These are phyloP conservation scores for Cladorrhinum sp. DNA, from an alignment of 2,329 filamentous ascomycete genomes.

Conservation along the genomic window DNA sequence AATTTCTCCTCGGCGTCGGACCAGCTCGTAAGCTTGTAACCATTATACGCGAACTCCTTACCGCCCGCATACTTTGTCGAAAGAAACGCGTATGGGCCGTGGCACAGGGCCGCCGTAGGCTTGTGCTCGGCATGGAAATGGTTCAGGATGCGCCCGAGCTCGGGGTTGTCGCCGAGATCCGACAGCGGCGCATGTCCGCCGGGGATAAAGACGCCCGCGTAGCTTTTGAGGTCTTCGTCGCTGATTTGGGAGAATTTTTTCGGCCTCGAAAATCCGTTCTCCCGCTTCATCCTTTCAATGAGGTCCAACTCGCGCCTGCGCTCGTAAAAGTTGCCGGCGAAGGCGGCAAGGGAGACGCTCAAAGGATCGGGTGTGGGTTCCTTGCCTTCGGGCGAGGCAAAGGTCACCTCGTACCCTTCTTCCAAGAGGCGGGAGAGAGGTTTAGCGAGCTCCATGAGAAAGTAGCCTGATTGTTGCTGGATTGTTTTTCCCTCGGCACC, in stretches of 20 bases:
- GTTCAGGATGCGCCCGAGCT: conserved; percentile 41
- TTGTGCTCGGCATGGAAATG: conserved; percentile 41
- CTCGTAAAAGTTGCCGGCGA: conserved; percentile 46
- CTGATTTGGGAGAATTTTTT: conserved; percentile 37
- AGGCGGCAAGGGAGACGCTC: conserved; percentile 40
- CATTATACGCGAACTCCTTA: conserved; percentile 42
- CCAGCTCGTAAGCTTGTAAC: conserved; percentile 45
- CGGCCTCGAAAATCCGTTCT: conserved; percentile 41
- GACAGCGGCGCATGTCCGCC: conserved; percentile 44
- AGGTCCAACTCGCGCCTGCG: conserved; percentile 39
- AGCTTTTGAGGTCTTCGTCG: conserved; percentile 39
- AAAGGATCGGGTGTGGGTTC: conserved; percentile 41
- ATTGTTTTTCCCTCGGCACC: conserved; percentile 26
- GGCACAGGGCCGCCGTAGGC: conserved; percentile 45
- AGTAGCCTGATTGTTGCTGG: conserved; percentile 35
- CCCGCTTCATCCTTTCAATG: conserved; percentile 43
- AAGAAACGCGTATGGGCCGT: conserved; percentile 45
- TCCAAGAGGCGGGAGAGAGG: conserved; percentile 37
- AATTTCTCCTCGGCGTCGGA: conserved; percentile 44
- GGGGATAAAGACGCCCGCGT: conserved; percentile 42
- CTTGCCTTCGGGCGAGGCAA: conserved; percentile 42
- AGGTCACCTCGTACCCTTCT: conserved; percentile 41
- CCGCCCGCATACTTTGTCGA: conserved; percentile 37
- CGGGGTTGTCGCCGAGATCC: conserved; percentile 40
- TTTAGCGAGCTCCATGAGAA: conserved; percentile 40